Evolutionary conservation across 2,329 filamentous ascomycete genomes (phyloP), one percentile per base, ranked within the genome.

Genomic region (Monosporascus sp.): DNA sequence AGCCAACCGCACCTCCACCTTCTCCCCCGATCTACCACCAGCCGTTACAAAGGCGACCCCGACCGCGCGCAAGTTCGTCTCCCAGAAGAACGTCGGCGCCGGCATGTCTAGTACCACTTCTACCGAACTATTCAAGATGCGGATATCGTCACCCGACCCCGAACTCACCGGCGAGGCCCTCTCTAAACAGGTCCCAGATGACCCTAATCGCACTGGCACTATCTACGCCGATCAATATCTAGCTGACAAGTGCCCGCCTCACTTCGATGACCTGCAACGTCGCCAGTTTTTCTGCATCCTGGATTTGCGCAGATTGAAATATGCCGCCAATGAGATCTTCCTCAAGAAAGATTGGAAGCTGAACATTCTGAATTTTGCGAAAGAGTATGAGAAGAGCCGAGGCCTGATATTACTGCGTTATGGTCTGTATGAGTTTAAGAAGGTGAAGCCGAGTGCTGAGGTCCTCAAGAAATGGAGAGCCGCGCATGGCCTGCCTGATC

Each of bases 211-310:
- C 11, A 73, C 76, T 55, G 76, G 78, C 5, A 81, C 81, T 46
- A 76, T 84, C 54, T 85, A 84, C 55, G 81, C 82, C 31, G 81
- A 84, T 61, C 79, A 85, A 65, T 84, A 78, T 53, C 71, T 85
- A 40, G 72, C 74, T 1, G 77, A 84, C 55, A 76, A 82, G 34
- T 83, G 81, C 59, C 82, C 82, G 2, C 68, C 76, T 26, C 76
- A 81, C 44, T 77, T 84, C 57, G 79, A 81, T 57, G 82, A 84
- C 49, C 73, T 81, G 50, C 81, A 84, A 66, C 76, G 80, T 48
- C 78, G 81, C 53, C 82, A 84, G 69, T 84, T 84, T 64, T 84
- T 84, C 60, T 84, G 81, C 64, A 79, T 85, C 56, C 79, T 85
- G 59, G 82, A 85, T 62, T 71, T 85, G 53, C 79, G 82, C 55